phyloP scores from a whole-genome alignment of 2,329 filamentous ascomycete genomes.

The Orbilia ellipsospora region DNA sequence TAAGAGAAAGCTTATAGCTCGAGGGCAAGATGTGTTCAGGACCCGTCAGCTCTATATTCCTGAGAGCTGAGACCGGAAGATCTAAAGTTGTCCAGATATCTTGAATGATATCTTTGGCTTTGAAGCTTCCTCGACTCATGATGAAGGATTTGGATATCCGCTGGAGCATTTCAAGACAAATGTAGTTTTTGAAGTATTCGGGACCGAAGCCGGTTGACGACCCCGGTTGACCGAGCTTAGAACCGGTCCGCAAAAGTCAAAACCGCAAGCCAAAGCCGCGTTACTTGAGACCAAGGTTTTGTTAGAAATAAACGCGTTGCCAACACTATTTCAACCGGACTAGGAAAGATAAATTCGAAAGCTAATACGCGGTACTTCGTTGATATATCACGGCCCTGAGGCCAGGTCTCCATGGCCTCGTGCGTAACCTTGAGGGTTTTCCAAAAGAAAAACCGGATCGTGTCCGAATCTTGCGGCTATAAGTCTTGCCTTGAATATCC shows the following conservation, averaged over 20 bases:
- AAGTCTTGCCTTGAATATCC: too few species aligned
- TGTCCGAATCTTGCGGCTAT: too few species aligned
- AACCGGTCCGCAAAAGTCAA: too few species aligned
- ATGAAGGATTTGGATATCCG: background rate
- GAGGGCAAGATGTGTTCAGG: conserved; percentile 38
- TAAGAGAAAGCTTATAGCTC: conserved; percentile 36
- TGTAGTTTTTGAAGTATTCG: background rate
- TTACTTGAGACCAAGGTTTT: background rate
- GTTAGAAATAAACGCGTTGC: conserved; percentile 2
- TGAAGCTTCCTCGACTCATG: conserved; percentile 22
- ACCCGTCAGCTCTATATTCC: conserved; percentile 25
- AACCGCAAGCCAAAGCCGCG: too few species aligned
- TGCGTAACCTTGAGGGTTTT: too few species aligned
- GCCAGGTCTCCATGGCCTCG: too few species aligned
- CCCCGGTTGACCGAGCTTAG: background rate
- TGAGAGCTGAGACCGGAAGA: conserved; percentile 21
- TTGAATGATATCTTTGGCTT: conserved; percentile 21
- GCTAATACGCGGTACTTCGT: too few species aligned
- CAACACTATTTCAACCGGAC: background rate
- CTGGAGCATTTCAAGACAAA: background rate
- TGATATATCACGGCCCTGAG: too few species aligned
- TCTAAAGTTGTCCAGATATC: conserved; percentile 39
- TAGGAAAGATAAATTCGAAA: background rate
- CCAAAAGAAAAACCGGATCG: too few species aligned
- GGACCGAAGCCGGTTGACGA: background rate